Percentiles rank a stretch among this genome's conserved stretches.
These are phyloP conservation scores for Herpetomonas muscarum DNA, from an alignment of 208 protist genomes.

Conservation along the genomic window DNA sequence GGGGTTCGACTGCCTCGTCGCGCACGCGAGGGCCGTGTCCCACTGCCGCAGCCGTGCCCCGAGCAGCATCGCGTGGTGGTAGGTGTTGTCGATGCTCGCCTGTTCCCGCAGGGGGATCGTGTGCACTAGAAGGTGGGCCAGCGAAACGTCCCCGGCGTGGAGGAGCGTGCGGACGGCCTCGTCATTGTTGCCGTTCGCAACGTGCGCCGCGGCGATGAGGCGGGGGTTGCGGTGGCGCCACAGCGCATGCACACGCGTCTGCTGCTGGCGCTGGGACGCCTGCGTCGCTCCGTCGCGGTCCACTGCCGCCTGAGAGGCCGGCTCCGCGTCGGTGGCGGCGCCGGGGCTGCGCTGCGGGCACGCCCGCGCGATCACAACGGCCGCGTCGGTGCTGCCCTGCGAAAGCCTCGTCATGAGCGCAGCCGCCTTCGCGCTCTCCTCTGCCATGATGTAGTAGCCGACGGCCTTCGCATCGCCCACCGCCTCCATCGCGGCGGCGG, in stretches of 20 bases:
- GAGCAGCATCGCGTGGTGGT: constrained; percentile 72
- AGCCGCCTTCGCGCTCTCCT: constrained; percentile 67
- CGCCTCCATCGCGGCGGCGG: constrained; percentile 66
- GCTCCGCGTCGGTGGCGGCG: constrained; percentile 26
- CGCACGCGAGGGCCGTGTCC: constrained; percentile 73
- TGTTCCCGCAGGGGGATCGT: constrained; percentile 76
- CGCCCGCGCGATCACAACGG: constrained; percentile 52
- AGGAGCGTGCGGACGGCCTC: constrained; percentile 60
- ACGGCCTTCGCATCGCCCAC: constrained; percentile 47
- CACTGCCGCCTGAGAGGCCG: constrained; percentile 51
- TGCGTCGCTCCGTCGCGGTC: constrained; percentile 47
- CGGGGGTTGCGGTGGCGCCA: constrained; percentile 48
- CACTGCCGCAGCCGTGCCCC: constrained; percentile 57
- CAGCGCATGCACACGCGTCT: constrained; percentile 29
- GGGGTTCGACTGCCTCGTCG: constrained; percentile 63
- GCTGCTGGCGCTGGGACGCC: constrained; percentile 33
- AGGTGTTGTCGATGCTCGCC: constrained; percentile 72
- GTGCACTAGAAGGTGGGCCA: constrained; percentile 76
- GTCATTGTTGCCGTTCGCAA: constrained; percentile 64
- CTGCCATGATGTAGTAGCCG: constrained; percentile 76
- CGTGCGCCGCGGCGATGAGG: constrained; percentile 53
- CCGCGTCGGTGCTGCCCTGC: constrained; percentile 38
- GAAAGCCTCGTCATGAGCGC: constrained; percentile 42
- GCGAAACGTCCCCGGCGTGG: constrained; percentile 50
- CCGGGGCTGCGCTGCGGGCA: constrained; percentile 52